Evolutionary conservation across 352 stramenopile species (phyloP), one percentile per base, ranked within the genome.

Genomic region (Phytophthora citrophthora): DNA sequence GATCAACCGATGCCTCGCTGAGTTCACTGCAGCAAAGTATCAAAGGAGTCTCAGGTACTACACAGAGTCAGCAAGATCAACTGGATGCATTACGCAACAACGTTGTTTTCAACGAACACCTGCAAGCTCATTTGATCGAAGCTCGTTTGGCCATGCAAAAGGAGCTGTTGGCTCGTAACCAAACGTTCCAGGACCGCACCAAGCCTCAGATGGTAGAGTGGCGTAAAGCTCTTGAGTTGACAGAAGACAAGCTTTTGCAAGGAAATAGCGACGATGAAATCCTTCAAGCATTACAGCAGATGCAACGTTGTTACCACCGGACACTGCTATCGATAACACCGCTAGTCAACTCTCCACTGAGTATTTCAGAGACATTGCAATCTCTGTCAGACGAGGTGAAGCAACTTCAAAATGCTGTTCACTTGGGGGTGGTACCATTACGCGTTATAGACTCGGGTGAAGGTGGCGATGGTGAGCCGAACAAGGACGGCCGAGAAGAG

Each of bases 151-250:
- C 71, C 4, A 79, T 88, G 54, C 79, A 92, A 39, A 93, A 94
- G 46, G 82, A 93, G 40, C 48, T 89, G 9, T 59, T 94, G 8
- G 64, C 83, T 18, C 76, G 80, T 18, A 91, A 94, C 43, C 79
- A 92, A 72, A 77, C 70, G 16, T 73, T 83, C 52, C 83, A 93
- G 43, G 79, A 91, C 23, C 81, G 77, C 10, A 81, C 74, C 2
- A 94, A 91, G 46, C 79, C 80, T 3, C 74, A 84, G 36, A 49
- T 94, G 4, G 75, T 65, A 3, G 86, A 94, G 36, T 94, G 86
- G 86, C 71, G 81, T 9, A 85, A 86, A 36, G 67, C 70, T 12
- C 61, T 93, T 27, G 79, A 89, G 18, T 53, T 76, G 56, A 87
- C 70, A 4, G 82, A 93, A 32, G 83, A 89, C 18, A 90, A 90